phyloP scores from a whole-genome alignment of 2,329 filamentous ascomycete genomes.

The Lasiodiplodia sp. region DNA sequence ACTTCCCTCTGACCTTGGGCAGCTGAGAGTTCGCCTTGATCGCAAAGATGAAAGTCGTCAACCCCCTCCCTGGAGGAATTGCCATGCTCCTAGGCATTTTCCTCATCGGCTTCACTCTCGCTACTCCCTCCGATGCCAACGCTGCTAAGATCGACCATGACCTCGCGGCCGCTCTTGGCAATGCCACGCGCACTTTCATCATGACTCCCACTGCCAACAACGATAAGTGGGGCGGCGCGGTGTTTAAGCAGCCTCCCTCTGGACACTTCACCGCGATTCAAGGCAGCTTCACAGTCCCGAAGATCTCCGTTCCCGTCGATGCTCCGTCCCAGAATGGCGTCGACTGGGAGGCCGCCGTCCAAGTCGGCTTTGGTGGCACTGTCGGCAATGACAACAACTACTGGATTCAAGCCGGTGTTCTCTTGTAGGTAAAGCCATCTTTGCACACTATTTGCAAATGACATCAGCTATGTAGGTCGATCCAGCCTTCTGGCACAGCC shows the following conservation, averaged over 20 bases:
- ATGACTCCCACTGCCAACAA: not conserved
- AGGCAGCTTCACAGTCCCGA: slow-evolving; percentile 62
- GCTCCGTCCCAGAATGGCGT: not conserved
- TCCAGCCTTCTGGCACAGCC: no score
- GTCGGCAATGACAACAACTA: slow-evolving; percentile 47
- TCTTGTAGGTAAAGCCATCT: not conserved
- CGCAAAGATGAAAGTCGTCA: slow-evolving; percentile 39
- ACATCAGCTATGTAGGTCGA: not conserved
- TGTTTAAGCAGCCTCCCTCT: slow-evolving; percentile 50
- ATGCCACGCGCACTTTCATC: slow-evolving; percentile 46
- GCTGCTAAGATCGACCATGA: slow-evolving; percentile 47
- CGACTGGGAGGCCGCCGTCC: not conserved
- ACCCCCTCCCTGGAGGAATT: slow-evolving; percentile 49
- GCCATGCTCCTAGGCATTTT: slow-evolving; percentile 39
- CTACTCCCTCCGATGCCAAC: not conserved
- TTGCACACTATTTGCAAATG: no score
- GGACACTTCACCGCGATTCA: slow-evolving; percentile 61
- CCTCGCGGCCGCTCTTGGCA: slow-evolving; percentile 52
- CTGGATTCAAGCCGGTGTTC: not conserved
- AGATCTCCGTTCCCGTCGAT: slow-evolving; percentile 48
- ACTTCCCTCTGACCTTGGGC: not conserved
- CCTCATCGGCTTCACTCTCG: slow-evolving; percentile 35
- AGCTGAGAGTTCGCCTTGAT: not conserved
- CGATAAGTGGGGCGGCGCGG: slow-evolving; percentile 66
- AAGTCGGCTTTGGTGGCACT: slow-evolving; percentile 37